Conservation (phyloP, 805 yeast genomes). For the Kazachstania viticola region DNA sequence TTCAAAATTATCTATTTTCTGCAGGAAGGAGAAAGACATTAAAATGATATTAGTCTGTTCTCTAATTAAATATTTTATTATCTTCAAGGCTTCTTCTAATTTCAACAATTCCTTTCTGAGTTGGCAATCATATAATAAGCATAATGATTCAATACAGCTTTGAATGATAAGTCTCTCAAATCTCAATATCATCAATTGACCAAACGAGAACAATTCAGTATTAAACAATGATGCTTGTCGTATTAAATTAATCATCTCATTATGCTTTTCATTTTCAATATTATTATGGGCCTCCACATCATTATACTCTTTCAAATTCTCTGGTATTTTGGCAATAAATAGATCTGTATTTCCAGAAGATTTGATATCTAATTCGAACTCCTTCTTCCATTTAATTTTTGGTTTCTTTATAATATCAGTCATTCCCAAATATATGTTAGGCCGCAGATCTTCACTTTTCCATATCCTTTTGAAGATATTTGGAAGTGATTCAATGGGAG, state of each 20-base stretch:
- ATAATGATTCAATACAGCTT: slow-evolving; percentile 18
- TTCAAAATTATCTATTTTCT: slow-evolving; percentile 13
- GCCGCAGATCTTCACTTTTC: slow-evolving; percentile 36
- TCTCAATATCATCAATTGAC: slow-evolving; percentile 13
- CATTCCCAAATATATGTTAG: slow-evolving; percentile 47
- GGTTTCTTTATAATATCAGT: slow-evolving; percentile 1
- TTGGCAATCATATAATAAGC: slow-evolving; percentile 15
- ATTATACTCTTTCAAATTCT: slow-evolving; percentile 4
- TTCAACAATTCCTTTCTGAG: slow-evolving; percentile 12
- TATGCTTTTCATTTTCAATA: slow-evolving; percentile 1
- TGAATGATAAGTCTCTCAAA: slow-evolving; percentile 15
- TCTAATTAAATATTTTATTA: slow-evolving; percentile 9
- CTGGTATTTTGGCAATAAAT: slow-evolving; percentile 9
- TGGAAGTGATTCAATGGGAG: slow-evolving; percentile 59
- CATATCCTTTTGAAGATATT: slow-evolving; percentile 39
- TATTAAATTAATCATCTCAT: slow-evolving; percentile 4
- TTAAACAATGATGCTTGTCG: slow-evolving; percentile 1
- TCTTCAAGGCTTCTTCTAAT: slow-evolving; percentile 2
- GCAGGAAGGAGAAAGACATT: slow-evolving; percentile 10
- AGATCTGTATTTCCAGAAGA: slow-evolving; percentile 1
- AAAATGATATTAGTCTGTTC: slow-evolving; percentile 16
- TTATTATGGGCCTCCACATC: slow-evolving; percentile 4
- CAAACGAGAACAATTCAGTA: slow-evolving; percentile 8
- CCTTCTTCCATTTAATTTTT: neutral
- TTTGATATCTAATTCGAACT: neutral